Base-by-base conservation (phyloP, 345 rosid genomes). In the Barbarea vulgaris region DNA sequence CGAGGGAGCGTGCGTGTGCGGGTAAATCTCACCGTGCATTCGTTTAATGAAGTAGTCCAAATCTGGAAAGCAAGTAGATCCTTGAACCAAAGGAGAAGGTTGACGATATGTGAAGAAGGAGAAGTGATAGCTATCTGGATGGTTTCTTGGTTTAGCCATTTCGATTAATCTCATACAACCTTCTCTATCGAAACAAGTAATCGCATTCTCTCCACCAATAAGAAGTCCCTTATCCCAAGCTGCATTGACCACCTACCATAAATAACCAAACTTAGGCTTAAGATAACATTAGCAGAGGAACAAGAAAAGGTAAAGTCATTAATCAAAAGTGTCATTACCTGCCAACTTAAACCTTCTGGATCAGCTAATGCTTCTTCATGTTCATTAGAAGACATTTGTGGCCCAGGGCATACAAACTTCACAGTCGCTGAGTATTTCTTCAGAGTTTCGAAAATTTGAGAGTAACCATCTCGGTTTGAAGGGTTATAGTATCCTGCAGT, bases 271-370 rank as follows among this genome's bases (percentile, higher is more conserved):
- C 54, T 69, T 44, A 30, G 36, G 71, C 55, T 44, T 54, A 7
- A 9, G 67, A 53, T 42, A n/a, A 60, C 56, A 62, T 46, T 44
- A 24, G 44, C 46, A 14, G 33, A 50, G 46, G 47, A 46, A 18
- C 33, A 53, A 33, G 41, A 56, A 30, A 50, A 59, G 10, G 0
- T 22, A 53, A 3, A 18, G 41, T 52, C 13, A 68, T 17, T 7
- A 54, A 28, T 4, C n/a, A 10, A 21, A 25, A 73, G 60, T 64
- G 34, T 25, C 51, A 69, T 70, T 72, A 90, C 98, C 96, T 94
- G 98, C 98, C 97, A 94, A 86, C 87, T 85, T 77, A 89, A 78
- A 79, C 90, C 87, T 77, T 91, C 97, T 15, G 96, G 89, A 80
- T 94, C 98, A 57, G 91, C 87, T 54, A 86, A 81, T 50, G 83